Evolutionary conservation across 106 monocot genomes (phyloP).

Genomic region (Phalaenopsis aphrodite): DNA sequence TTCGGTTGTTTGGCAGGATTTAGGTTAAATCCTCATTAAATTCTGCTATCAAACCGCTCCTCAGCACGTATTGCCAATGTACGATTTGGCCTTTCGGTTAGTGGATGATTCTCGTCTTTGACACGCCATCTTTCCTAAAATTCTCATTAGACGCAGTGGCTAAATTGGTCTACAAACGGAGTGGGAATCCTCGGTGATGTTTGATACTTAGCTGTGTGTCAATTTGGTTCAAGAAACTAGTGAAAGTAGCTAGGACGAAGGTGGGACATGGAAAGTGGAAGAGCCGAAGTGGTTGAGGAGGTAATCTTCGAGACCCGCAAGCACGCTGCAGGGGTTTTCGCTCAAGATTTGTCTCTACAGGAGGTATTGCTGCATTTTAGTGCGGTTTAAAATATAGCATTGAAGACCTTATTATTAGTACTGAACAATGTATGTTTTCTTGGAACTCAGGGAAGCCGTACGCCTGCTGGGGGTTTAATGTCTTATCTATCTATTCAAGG

Average conservation of each 20-base stretch:
- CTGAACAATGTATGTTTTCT: not conserved
- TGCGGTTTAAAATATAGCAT: not conserved
- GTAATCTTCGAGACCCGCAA: slow-evolving; percentile 57
- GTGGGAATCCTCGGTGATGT: not conserved
- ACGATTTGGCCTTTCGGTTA: not conserved
- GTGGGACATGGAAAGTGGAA: slow-evolving; percentile 12
- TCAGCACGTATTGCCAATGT: too few relatives aligned
- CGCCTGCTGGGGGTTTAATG: slow-evolving; percentile 17
- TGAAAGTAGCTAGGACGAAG: not conserved
- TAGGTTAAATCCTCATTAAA: too few relatives aligned
- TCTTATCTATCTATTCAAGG: slow-evolving; percentile 36
- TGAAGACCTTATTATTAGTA: not conserved
- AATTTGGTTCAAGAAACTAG: not conserved
- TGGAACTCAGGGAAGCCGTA: slow-evolving; percentile 10
- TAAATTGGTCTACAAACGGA: not conserved
- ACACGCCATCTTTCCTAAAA: not conserved
- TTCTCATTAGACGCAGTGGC: not conserved
- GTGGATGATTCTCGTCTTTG: not conserved
- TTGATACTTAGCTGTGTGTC: not conserved
- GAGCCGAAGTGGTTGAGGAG: slow-evolving; percentile 12
- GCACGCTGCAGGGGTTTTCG: slow-evolving; percentile 30
- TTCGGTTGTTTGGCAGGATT: too few relatives aligned
- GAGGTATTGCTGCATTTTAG: not conserved
- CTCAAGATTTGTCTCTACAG: slow-evolving; percentile 14
- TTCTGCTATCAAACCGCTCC: too few relatives aligned